Base-by-base conservation (phyloP, 1,284 basidiomycete species). In the Cutaneotrichosporon sp. region DNA sequence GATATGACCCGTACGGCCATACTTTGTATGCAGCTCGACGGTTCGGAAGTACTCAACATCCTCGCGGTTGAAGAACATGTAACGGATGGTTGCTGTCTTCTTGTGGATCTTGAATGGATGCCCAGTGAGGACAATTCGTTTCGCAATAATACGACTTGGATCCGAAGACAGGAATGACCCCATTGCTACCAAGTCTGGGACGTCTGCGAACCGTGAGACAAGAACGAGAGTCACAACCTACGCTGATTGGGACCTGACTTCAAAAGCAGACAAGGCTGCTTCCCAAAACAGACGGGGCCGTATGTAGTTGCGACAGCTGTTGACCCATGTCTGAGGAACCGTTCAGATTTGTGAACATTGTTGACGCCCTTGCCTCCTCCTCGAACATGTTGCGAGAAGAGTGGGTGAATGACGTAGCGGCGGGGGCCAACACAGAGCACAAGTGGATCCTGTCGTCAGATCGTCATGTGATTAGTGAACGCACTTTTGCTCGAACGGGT, bases 91-190 rank as follows among this genome's bases (percentile, higher is more conserved):
- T 0, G 92, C 93, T 1, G 90, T 94, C 79, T 92, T 94, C 72
- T 93, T 93, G 80, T 98, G 94, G 4, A 97, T 86, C 71, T 94
- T 96, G 84, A 90, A 91, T 0, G 94, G 94, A 73, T 97, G 92
- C 0, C 94, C 94, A 1, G 92, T 92, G 23, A 99, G 80, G 55
- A 97, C 80, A 70, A 96, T 84, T 18, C 93, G 84, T 75, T 99
- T 98, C 45, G 90, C 86, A 57, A 94, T 83, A 72, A 97, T 83
- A 8, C 96, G 83, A 0, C 89, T 92, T 14, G 94, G 90, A 71
- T 96, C 91, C 1, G 92, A 83, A 61, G 86, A 86, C 60, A 91
- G 73, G 77, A 97, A 88, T 21, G 84, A 84, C 18, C 96, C 96
- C 78, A 83, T 90, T 8, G 90, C 93, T 49, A 98, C 90, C 14